Evolutionary conservation across 148 eudicot genomes (phyloP), one percentile per base, ranked within the genome.

Genomic region (Nepenthes mirabilis): DNA sequence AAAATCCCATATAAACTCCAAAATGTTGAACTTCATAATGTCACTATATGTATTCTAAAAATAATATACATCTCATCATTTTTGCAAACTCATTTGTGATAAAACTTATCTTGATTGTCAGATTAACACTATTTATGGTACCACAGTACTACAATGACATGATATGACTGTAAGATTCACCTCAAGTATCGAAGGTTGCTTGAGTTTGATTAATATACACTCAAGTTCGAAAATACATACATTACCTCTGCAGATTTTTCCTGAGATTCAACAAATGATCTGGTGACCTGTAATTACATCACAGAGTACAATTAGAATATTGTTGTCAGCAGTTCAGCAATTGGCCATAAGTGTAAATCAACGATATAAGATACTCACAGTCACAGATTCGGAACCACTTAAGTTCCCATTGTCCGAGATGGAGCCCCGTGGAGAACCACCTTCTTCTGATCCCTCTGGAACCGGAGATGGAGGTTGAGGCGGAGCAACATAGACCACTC

Each of bases 391-490:
- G 7, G 79, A 62, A 57, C 54, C 69, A 59, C 67, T 80, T 14
- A 62, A 56, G 72, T 66, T 73, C n/a, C 84, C 84, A 36, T 79
- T 79, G 14, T 81, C 86, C 11, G 74, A 55, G 14, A 64, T 63
- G 33, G 75, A 67, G 9, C 70, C 68, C 72, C 70, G 74, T 2
- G 85, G 84, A 3, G 90, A 80, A 60, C 70, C 60, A 14, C 75
- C 85, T 71, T 87, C 95, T 57, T 87, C 95, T 10, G 84, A 72
- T 37, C 84, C 91, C 74, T 80, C 84, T 33, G 85, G 78, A 61
- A 85, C 82, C 2, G 91, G 88, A 1, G 91, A 88, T n/a, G 95
- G 82, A 9, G 91, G 80, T 68, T 77, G 84, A 37, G 74, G 82
- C 48, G 91, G 88, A 59, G 90, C 40, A 55, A 82, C 78, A 68